Base-by-base conservation (phyloP, 352 stramenopile genomes). In the Aphanomyces stellatus region DNA sequence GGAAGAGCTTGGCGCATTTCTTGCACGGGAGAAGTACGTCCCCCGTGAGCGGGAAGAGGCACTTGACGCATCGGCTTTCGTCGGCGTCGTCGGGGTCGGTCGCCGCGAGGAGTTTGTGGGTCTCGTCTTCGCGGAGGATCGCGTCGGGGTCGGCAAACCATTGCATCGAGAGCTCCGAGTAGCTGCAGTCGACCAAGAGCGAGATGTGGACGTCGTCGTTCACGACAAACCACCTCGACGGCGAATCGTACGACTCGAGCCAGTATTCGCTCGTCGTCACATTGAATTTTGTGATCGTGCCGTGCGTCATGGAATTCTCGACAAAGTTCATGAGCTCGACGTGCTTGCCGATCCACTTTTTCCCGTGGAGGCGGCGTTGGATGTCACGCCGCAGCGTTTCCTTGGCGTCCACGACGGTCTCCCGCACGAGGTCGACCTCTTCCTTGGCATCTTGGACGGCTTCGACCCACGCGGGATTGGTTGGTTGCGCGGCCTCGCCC, bases 1-100 rank as follows among this genome's bases (percentile, higher is more conserved):
- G 87, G 30, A 84, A 93, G 1, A 66, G 59, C 11, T 70, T 63
- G 4, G 73, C 28, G 53, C 87, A 95, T 28, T 80, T 78, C 8
- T 71, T 60, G 34, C 87, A 95, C 28, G 65, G 53, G 17, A 91
- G 71, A 27, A 93, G 67, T 19, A 78, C 71, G 49, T 87, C 77
- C 25, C 56, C 30, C 27, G 33, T 22, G 6, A 59, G 59, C 22
- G 72, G 70, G 19, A 77, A 70, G 22, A 77, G 46, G 13, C 72
- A 77, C 41, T 70, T 65, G 5, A 69, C 53, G 17, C 72, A 77
- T 2, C 19, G 59, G 25, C 24, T 51, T 19, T 46, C 63, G 25
- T 53, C 30, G 25, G n/a, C n/a, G 19, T 55, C 49, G 10, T 17
- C 40, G 57, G 57, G 2, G 8, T 27, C 3, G 4, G 49, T 42